phyloP scores from a whole-genome alignment of 2,329 filamentous ascomycete genomes.

The Tolypocladium album region DNA sequence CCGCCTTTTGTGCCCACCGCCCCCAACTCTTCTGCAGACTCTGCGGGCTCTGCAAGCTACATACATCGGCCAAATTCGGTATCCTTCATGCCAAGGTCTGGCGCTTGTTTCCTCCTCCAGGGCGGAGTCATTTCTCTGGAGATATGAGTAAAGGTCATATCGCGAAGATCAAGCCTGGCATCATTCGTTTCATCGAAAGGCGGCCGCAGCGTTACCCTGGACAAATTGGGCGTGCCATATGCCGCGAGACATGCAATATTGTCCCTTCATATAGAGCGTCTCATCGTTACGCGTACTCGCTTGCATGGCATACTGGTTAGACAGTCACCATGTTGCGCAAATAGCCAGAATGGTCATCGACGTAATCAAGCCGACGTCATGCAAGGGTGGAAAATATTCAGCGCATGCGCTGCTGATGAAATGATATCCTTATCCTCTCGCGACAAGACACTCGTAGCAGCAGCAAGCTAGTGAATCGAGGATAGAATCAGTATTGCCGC shows the following conservation, averaged over 20 bases:
- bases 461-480: background rate
- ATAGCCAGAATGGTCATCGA: background rate
- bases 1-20: too few species aligned
- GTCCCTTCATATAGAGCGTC: background rate
- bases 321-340: background rate
- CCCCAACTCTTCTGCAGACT: too few species aligned
- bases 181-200: too few species aligned
- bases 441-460: background rate
- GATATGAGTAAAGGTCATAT: too few species aligned
- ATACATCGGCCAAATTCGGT: too few species aligned
- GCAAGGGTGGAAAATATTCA: background rate
- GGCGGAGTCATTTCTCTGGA: too few species aligned
- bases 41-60: too few species aligned
- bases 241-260: background rate
- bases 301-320: background rate
- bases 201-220: too few species aligned
- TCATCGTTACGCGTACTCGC: background rate
- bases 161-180: too few species aligned
- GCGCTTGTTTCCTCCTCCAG: too few species aligned
- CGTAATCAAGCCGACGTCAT: background rate
- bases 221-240: too few species aligned
- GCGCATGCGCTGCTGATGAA: background rate
- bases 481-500: background rate
- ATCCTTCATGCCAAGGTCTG: too few species aligned
- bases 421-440: background rate